Evolutionary conservation across 257 asterid genomes (phyloP).

Genomic region (Lithospermum erythrorhizon): DNA sequence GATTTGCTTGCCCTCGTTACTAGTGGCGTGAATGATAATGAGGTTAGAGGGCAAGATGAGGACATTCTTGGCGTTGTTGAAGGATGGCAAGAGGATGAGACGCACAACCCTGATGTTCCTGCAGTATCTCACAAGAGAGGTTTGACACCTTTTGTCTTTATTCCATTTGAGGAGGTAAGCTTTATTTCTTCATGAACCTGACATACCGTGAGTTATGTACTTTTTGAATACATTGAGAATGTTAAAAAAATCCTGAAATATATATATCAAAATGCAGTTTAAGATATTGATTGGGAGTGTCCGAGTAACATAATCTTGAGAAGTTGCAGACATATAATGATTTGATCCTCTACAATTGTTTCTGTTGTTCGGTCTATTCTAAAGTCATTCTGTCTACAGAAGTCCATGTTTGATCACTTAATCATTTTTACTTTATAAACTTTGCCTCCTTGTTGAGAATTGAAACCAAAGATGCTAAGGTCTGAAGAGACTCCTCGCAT

Average conservation of each 20-base stretch:
- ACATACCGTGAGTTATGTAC: background rate
- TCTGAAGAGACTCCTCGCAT: too few species aligned
- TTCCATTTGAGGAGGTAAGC: conserved; percentile 88
- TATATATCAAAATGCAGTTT: too few species aligned
- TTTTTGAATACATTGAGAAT: background rate
- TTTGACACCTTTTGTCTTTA: conserved; percentile 75
- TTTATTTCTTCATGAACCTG: background rate
- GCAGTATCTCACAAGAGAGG: conserved; percentile 86
- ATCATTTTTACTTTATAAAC: too few species aligned
- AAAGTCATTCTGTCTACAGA: too few species aligned
- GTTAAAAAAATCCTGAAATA: background rate
- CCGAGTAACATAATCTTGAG: too few species aligned
- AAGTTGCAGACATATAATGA: background rate
- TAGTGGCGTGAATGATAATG: conserved; percentile 63
- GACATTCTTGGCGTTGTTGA: conserved; percentile 84
- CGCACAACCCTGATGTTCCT: conserved; percentile 87
- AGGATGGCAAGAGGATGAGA: conserved; percentile 88
- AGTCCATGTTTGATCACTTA: too few species aligned
- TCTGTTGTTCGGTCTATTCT: too few species aligned
- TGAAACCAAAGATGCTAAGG: too few species aligned
- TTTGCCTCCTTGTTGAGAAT: too few species aligned
- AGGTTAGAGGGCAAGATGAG: conserved; percentile 49
- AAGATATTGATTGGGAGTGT: too few species aligned
- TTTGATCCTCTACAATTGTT: too few species aligned
- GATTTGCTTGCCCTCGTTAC: conserved; percentile 78